Evolutionary conservation across 176 grass and related monocot genomes (phyloP).

Genomic region (Juncus effusus): DNA sequence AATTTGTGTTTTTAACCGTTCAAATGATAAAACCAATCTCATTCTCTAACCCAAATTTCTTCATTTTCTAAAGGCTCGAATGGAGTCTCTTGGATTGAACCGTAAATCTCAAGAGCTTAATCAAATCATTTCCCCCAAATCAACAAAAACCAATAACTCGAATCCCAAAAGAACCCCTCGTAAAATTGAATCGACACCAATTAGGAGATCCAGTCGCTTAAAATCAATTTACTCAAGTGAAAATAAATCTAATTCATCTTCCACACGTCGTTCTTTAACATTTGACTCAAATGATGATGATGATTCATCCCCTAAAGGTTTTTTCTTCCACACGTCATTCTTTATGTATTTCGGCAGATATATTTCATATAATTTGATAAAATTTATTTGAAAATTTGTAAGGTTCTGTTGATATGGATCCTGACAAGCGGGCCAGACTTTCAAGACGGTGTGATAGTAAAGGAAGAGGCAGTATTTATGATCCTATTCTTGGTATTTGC

Average conservation of each 20-base stretch:
- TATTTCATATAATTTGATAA: background rate
- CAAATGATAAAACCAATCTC: slow-evolving; percentile 3
- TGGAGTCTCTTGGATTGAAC: slow-evolving; percentile 68
- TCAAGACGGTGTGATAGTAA: slow-evolving; percentile 55
- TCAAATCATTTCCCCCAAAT: slow-evolving; percentile 29
- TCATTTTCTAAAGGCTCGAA: slow-evolving; percentile 38
- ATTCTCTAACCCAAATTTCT: slow-evolving; percentile 13
- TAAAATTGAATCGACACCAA: slow-evolving; percentile 40
- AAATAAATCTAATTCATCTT: slow-evolving; percentile 3
- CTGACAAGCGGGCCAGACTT: slow-evolving; percentile 41
- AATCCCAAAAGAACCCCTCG: slow-evolving; percentile 29
- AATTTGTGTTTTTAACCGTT: slow-evolving; percentile 10
- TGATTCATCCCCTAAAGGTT: slow-evolving; percentile 10
- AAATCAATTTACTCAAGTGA: slow-evolving; percentile 12
- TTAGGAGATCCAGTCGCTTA: slow-evolving; percentile 61
- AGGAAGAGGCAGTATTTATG: slow-evolving; percentile 60
- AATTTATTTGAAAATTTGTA: slow-evolving; percentile 15
- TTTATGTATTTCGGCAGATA: background rate
- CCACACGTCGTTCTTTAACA: slow-evolving; percentile 19
- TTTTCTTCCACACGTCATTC: slow-evolving; percentile 13
- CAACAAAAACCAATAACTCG: slow-evolving; percentile 22
- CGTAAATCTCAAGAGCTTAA: slow-evolving; percentile 50
- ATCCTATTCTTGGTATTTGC: slow-evolving; percentile 76
- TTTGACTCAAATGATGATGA: background rate
- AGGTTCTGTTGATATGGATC: background rate